Evolutionary conservation across 208 protist genomes (phyloP), one percentile per base, ranked within the genome.

Genomic region (Acanthamoeba triangularis): DNA sequence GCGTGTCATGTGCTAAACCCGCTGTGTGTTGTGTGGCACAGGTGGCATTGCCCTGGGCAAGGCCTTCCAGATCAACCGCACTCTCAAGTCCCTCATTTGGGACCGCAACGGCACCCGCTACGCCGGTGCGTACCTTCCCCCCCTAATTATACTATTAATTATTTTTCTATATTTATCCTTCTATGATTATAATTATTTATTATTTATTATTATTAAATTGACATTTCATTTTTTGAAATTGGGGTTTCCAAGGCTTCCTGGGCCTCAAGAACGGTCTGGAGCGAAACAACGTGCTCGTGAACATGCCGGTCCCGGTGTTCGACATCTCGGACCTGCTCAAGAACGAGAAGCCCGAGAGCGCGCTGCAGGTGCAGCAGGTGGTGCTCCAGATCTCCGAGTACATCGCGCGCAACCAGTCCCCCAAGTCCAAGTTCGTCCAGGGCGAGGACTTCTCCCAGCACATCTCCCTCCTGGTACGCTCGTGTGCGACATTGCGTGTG

Each of bases 11-110:
- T n/a, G 30, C 25, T 35, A 6, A 14, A n/a, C n/a, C 63, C 6
- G 0, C 8, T 30, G 20, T 47, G 20, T 13, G 18, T 16, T 18
- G 41, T 20, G 59, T 20, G 59, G 23, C 28, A 16, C 47, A 94
- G 67, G 72, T n/a, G 94, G 96, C 2, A 95, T 94, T 63, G 96
- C 95, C 18, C 61, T 97, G 1, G 96, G 95, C 25, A 97, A 97
- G 67, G 96, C 95, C 7, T 35, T 97, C 5, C 96, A 97, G 82
- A 96, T 90, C 18, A 97, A 97, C 82, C 94, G 96, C 65, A 96
- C 94, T 1, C 59, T 97, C n/a, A 35, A 95, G 8, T 96, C 94
- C 6, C 82, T 97, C 23, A 54, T 54, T 44, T 97, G 96, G 96
- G 96, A 97, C 72, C 90, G 93, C 74, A 97, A 97, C 56, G 67